A percentile compares a stretch with the other conserved stretches of the same genome.
Conservation (phyloP, 306 rosid species). For the Spatholobus suberectus region DNA sequence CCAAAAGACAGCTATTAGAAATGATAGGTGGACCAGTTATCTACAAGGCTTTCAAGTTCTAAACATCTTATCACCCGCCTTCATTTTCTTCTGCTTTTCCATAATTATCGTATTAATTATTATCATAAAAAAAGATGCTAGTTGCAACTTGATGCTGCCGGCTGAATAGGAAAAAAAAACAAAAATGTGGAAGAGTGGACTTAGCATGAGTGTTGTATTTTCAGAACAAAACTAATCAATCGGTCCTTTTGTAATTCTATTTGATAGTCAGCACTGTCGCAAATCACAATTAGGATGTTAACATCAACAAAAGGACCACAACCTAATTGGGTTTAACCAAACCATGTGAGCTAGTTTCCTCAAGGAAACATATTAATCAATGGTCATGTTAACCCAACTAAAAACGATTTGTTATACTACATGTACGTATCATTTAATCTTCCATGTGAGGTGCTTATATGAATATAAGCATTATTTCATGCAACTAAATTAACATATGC, state of each 20-base stretch:
- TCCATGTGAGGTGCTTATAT: constrained; percentile 9
- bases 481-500: not conserved
- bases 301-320: constrained; percentile 30
- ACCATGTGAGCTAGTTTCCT: constrained; percentile 6
- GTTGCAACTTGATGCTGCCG: not conserved
- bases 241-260: not conserved
- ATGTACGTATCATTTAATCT: constrained; percentile 3
- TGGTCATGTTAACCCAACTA: constrained; percentile 9
- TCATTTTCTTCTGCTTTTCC: constrained; percentile 29
- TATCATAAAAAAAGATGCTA: not conserved
- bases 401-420: constrained; percentile 1
- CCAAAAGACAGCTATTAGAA: constrained; percentile 10
- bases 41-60: not conserved
- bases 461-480: not conserved
- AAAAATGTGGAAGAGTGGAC: not conserved
- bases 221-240: not conserved
- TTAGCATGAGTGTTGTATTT: constrained; percentile 5
- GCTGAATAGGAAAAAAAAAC: not conserved
- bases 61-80: constrained; percentile 18
- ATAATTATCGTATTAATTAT: not conserved
- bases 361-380: constrained; percentile 11
- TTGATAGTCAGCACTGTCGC: not conserved
- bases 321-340: constrained; percentile 26
- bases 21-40: constrained; percentile 11
- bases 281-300: constrained; percentile 36